Conservation (phyloP, 148 eudicot genomes). For the Vaccinium corymbosum region DNA sequence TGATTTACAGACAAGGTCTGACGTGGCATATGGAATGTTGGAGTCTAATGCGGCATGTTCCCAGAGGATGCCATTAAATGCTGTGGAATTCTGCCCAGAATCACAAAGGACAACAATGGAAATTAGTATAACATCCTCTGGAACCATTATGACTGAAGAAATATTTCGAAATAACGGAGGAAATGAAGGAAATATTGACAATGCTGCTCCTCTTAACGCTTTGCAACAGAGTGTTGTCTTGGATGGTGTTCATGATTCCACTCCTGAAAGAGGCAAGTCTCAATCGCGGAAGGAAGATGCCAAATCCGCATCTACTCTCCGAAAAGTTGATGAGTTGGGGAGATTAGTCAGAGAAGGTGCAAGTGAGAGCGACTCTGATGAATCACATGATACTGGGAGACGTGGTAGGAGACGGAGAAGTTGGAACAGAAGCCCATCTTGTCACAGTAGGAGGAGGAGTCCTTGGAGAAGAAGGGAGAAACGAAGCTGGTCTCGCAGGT, state of each 20-base stretch:
- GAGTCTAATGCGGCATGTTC: slow-evolving; percentile 21
- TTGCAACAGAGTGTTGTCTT: slow-evolving; percentile 27
- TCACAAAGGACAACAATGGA: slow-evolving; percentile 19
- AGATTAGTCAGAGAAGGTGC: slow-evolving; percentile 65
- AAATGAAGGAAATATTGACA: slow-evolving; percentile 25
- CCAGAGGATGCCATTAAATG: slow-evolving; percentile 19
- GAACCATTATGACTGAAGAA: slow-evolving; percentile 17
- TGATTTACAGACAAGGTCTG: slow-evolving; percentile 16
- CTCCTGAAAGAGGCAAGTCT: slow-evolving; percentile 24
- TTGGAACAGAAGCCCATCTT: slow-evolving; percentile 68
- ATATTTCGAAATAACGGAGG: slow-evolving; percentile 23
- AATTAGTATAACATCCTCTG: slow-evolving; percentile 7
- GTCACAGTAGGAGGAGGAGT: slow-evolving; percentile 52
- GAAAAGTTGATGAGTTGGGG: slow-evolving; percentile 84
- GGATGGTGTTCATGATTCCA: slow-evolving; percentile 22
- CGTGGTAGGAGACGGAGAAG: slow-evolving; percentile 62
- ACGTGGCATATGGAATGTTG: slow-evolving; percentile 8
- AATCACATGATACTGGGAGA: slow-evolving; percentile 35
- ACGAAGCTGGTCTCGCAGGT: slow-evolving; percentile 86
- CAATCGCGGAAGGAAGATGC: slow-evolving; percentile 29
- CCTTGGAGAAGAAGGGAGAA: slow-evolving; percentile 61
- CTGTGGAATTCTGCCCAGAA: slow-evolving; percentile 17
- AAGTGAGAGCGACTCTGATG: slow-evolving; percentile 77
- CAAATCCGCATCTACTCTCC: slow-evolving; percentile 25
- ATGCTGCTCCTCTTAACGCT: slow-evolving; percentile 16